Evolutionary conservation across 495 filamentous ascomycete species (phyloP).

Genomic region (Aspergillus homomorphus): DNA sequence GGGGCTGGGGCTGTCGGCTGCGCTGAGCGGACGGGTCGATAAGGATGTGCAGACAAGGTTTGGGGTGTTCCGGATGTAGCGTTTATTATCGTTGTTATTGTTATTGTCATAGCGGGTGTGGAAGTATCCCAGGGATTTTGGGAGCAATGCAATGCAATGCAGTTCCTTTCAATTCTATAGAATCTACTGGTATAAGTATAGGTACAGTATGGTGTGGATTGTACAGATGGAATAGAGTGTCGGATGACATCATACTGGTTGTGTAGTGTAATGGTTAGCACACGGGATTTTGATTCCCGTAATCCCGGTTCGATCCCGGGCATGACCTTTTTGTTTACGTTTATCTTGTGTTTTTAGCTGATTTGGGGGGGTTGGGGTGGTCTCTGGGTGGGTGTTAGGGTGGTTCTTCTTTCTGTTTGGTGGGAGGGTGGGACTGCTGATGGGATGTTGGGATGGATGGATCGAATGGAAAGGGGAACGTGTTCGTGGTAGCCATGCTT

Average conservation of each 20-base stretch:
- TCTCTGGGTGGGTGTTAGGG: too few species aligned
- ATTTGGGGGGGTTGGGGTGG: too few species aligned
- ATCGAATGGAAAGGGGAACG: too few species aligned
- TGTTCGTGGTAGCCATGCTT: too few species aligned
- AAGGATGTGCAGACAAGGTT: slow-evolving; percentile 67
- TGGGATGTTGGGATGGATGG: too few species aligned
- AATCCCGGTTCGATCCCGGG: slow-evolving; percentile 43
- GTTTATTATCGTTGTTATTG: background rate
- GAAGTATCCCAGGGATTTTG: background rate
- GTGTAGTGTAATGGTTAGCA: slow-evolving; percentile 34
- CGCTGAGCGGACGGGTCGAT: slow-evolving; percentile 63
- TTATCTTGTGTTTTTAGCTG: too few species aligned
- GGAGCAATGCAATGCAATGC: background rate
- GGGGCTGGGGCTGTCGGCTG: slow-evolving; percentile 76
- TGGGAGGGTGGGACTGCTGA: too few species aligned
- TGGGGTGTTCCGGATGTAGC: slow-evolving; percentile 94
- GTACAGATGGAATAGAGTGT: background rate
- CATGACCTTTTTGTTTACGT: slow-evolving; percentile 34
- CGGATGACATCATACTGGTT: slow-evolving; percentile 10
- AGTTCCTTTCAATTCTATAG: too few species aligned
- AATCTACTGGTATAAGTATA: too few species aligned
- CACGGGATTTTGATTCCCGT: slow-evolving; percentile 38
- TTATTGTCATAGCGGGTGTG: slow-evolving; percentile 35
- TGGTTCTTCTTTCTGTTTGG: too few species aligned
- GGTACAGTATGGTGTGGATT: too few species aligned